These are phyloP conservation scores for Phylloporus sp. DNA, from an alignment of 768 basidiomycete species.

Conservation along the genomic window DNA sequence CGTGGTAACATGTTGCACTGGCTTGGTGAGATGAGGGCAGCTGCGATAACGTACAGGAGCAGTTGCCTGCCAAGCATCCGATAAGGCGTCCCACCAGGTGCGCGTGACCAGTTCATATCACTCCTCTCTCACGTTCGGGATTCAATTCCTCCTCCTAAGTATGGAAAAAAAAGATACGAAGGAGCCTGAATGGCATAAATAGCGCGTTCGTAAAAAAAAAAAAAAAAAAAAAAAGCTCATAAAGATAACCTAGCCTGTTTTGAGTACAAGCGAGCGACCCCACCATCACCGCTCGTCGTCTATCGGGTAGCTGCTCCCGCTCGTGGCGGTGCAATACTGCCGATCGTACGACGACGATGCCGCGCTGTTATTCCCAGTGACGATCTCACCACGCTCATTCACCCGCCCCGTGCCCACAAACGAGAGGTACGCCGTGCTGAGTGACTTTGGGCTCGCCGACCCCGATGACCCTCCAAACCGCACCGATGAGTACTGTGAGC, in stretches of 20 bases:
- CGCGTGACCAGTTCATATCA: neutral
- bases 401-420: slow-evolving; percentile 24
- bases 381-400: slow-evolving; percentile 21
- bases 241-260: slow-evolving; percentile 16
- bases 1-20: too few relatives aligned
- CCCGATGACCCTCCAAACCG: slow-evolving; percentile 13
- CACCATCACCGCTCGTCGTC: slow-evolving; percentile 1
- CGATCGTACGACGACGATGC: slow-evolving; percentile 10
- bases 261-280: neutral
- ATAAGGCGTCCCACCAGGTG: neutral
- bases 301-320: slow-evolving; percentile 8
- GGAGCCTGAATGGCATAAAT: slow-evolving; percentile 25
- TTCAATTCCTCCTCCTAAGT: neutral
- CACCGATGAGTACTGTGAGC: slow-evolving; percentile 25
- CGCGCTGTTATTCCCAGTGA: too few relatives aligned
- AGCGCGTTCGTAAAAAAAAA: slow-evolving; percentile 10
- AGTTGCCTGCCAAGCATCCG: neutral
- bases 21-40: too few relatives aligned
- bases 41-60: too few relatives aligned
- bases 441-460: slow-evolving; percentile 8
- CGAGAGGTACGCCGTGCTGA: slow-evolving; percentile 26
- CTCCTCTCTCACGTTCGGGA: neutral
- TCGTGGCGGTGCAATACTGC: slow-evolving; percentile 17
- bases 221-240: slow-evolving; percentile 20
- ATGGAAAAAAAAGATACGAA: neutral